phyloP scores from a whole-genome alignment of 371 early-diverging fungal species.

The Furculomyces boomerangus region DNA sequence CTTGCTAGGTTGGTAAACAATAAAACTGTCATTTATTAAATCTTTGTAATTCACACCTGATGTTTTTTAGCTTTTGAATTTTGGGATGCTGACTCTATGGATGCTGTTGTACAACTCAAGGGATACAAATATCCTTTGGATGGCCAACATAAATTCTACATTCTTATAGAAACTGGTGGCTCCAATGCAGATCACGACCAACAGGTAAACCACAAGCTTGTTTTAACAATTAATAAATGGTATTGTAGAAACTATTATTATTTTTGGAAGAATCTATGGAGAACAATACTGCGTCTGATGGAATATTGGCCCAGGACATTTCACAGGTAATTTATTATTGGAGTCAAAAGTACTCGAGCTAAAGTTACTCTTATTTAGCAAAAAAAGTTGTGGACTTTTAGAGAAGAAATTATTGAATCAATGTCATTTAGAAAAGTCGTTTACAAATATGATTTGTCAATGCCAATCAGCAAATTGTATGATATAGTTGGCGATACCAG shows the following conservation, averaged over 20 bases:
- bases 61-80: slow-evolving; percentile 70
- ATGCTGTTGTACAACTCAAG: slow-evolving; percentile 14
- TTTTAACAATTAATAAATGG: neutral
- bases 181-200: slow-evolving; percentile 83
- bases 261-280: neutral
- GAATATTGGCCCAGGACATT: neutral
- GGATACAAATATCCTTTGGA: slow-evolving; percentile 34
- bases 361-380: neutral
- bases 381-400: slow-evolving; percentile 59
- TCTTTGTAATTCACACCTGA: neutral
- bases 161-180: slow-evolving; percentile 85
- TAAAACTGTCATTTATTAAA: neutral
- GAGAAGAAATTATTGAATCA: slow-evolving; percentile 88
- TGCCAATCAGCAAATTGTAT: slow-evolving; percentile 72
- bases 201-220: neutral
- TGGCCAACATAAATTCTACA: slow-evolving; percentile 59
- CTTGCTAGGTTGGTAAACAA: slow-evolving; percentile 28
- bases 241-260: neutral
- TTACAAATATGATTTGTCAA: slow-evolving; percentile 82
- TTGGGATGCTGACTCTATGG: slow-evolving; percentile 50
- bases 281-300: neutral
- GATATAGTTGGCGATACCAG: slow-evolving; percentile 54
- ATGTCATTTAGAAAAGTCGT: slow-evolving; percentile 64
- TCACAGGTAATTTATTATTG: neutral
- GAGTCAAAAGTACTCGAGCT: neutral